A percentile compares a stretch with the other conserved stretches of the same genome.
Conservation (phyloP, 495 filamentous ascomycete genomes). For the Cairneyella variabilis region DNA sequence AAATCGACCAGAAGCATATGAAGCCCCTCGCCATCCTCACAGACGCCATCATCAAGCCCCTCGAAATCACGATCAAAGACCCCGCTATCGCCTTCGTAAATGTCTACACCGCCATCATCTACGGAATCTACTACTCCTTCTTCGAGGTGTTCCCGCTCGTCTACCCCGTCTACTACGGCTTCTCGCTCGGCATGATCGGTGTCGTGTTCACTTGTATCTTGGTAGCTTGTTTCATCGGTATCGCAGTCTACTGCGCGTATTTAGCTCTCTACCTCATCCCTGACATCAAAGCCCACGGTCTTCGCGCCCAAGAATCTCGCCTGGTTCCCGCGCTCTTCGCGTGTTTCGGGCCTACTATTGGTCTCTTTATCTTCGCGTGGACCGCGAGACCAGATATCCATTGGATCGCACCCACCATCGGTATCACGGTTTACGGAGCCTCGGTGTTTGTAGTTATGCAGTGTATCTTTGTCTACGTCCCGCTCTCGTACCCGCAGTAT, state of each 20-base stretch:
- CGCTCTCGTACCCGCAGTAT: slow-evolving; percentile 58
- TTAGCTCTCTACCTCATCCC: slow-evolving; percentile 49
- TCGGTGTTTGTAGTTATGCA: slow-evolving; percentile 46
- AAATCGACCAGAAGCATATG: slow-evolving; percentile 49
- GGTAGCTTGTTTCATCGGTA: slow-evolving; percentile 50
- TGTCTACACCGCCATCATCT: slow-evolving; percentile 58
- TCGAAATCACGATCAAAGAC: slow-evolving; percentile 61
- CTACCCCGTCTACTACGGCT: slow-evolving; percentile 57
- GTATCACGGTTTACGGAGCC: slow-evolving; percentile 50
- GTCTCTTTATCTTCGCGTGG: slow-evolving; percentile 64
- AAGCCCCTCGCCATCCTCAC: slow-evolving; percentile 41
- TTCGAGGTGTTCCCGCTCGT: slow-evolving; percentile 75
- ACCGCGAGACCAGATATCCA: slow-evolving; percentile 50
- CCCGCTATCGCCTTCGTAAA: slow-evolving; percentile 60
- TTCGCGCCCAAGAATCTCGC: slow-evolving; percentile 47
- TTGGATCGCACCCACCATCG: slow-evolving; percentile 62
- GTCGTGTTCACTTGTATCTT: slow-evolving; percentile 63
- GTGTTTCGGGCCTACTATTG: slow-evolving; percentile 49
- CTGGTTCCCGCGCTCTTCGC: slow-evolving; percentile 55
- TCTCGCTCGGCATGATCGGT: slow-evolving; percentile 58
- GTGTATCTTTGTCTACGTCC: slow-evolving; percentile 63
- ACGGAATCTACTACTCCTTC: slow-evolving; percentile 67
- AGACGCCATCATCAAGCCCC: slow-evolving; percentile 58
- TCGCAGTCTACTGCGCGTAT: slow-evolving; percentile 48
- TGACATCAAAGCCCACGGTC: slow-evolving; percentile 37